Percentiles rank a stretch among this genome's conserved stretches.
Evolutionary conservation across 768 basidiomycete species (phyloP).

Genomic region (Termitomyces titanicus): DNA sequence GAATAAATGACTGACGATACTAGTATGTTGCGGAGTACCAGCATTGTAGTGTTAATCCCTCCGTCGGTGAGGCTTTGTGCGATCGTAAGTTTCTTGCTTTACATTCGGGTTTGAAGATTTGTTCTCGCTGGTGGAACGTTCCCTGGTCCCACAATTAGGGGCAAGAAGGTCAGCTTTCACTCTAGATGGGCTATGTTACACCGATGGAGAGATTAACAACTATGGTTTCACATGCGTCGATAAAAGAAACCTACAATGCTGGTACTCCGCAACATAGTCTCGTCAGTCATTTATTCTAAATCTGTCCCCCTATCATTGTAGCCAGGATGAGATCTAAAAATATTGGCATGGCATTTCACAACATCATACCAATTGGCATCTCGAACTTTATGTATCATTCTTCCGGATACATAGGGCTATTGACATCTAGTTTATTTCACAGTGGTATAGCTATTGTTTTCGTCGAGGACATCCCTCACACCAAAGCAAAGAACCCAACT

Average conservation of each 20-base stretch:
- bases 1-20: slow-evolving; percentile 20
- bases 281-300: slow-evolving; percentile 21
- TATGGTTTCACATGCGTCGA: background rate
- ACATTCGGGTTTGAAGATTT: background rate
- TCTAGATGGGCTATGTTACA: background rate
- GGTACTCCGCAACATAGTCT: slow-evolving; percentile 10
- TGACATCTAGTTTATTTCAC: background rate
- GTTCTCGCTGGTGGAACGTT: slow-evolving; percentile 10
- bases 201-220: background rate
- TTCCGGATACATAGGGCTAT: background rate
- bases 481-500: slow-evolving; percentile 12
- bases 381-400: slow-evolving; percentile 26
- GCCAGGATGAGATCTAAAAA: background rate
- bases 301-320: slow-evolving; percentile 16
- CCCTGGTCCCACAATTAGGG: slow-evolving; percentile 5
- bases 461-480: slow-evolving; percentile 25
- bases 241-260: slow-evolving; percentile 17
- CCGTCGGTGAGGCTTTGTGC: background rate
- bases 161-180: slow-evolving; percentile 2
- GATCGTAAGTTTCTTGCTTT: slow-evolving; percentile 2
- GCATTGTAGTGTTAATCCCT: slow-evolving; percentile 12
- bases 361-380: slow-evolving; percentile 23
- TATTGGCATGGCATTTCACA: slow-evolving; percentile 13
- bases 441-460: slow-evolving; percentile 31
- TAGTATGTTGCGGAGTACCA: slow-evolving; percentile 20